phyloP scores from a whole-genome alignment of 257 asterid species.

The Solanum acaule region DNA sequence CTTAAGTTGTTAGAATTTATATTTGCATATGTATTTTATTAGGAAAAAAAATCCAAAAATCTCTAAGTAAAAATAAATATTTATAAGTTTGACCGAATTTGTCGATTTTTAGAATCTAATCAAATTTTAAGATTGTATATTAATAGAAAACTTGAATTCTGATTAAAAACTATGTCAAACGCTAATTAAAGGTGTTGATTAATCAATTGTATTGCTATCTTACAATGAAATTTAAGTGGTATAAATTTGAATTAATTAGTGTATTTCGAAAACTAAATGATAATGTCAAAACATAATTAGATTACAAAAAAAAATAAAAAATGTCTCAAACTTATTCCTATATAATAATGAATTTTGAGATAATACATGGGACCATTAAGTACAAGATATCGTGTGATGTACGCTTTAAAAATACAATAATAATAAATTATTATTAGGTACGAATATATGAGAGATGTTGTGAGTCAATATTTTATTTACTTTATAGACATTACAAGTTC shows the following conservation, averaged over 20 bases:
- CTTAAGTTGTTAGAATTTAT: too few species aligned
- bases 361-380: neutral
- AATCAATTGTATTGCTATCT: neutral
- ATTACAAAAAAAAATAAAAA: neutral
- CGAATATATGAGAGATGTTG: neutral
- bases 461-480: neutral
- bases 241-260: neutral
- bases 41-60: too few species aligned
- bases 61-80: too few species aligned
- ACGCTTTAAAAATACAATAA: neutral
- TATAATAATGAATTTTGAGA: neutral
- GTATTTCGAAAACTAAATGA: neutral
- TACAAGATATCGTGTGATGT: neutral
- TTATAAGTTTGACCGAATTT: too few species aligned
- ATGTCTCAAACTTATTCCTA: neutral
- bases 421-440: neutral
- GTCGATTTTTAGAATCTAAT: too few species aligned
- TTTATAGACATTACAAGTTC: neutral
- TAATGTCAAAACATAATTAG: neutral
- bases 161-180: neutral
- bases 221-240: neutral
- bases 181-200: neutral
- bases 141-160: too few species aligned
- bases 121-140: neutral
- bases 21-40: too few species aligned